Conservation (phyloP, 202 grass and related monocot species). For the Bolboschoenoplectus hybrid region DNA sequence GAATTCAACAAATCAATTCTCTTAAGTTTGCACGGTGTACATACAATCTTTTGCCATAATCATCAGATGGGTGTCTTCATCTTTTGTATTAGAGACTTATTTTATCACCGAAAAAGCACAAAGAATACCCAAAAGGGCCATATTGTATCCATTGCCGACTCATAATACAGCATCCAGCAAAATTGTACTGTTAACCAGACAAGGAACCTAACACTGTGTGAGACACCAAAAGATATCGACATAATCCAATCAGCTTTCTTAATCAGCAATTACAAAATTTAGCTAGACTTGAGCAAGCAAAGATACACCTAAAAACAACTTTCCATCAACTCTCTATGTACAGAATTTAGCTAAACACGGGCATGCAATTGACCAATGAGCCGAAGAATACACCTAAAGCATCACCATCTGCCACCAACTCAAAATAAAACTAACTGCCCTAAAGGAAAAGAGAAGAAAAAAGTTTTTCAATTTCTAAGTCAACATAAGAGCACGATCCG, state of each 20-base stretch:
- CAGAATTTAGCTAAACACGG: constrained; percentile 14
- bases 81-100: not conserved
- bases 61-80: not conserved
- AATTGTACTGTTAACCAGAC: not conserved
- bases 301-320: not conserved
- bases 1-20: not conserved
- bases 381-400: constrained; percentile 7
- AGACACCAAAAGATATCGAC: not conserved
- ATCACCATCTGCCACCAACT: not conserved
- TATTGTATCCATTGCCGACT: not conserved
- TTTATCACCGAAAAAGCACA: not conserved
- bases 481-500: constrained; percentile 17
- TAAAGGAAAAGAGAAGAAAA: not conserved
- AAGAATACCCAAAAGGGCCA: not conserved
- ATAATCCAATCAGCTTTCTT: not conserved
- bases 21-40: not conserved
- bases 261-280: not conserved
- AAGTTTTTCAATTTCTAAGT: not conserved
- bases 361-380: not conserved
- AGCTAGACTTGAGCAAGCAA: not conserved
- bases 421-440: not conserved
- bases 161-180: not conserved
- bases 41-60: not conserved
- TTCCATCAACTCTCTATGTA: constrained; percentile 22
- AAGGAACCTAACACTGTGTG: no score